These are phyloP conservation scores for Tilletia walkeri DNA, from an alignment of 1,284 basidiomycete species.

Conservation along the genomic window DNA sequence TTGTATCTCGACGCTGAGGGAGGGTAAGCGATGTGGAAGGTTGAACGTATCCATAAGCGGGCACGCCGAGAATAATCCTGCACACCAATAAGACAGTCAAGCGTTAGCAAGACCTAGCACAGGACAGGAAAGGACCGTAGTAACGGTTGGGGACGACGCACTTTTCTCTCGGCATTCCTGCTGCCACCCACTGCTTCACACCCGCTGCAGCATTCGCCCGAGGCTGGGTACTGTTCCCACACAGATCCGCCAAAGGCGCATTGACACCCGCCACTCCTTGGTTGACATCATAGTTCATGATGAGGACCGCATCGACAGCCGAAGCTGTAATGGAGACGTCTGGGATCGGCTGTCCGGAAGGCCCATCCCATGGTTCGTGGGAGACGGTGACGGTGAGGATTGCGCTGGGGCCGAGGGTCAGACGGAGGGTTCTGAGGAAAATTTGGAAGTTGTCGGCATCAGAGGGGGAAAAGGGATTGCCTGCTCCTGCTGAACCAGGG, in stretches of 20 bases:
- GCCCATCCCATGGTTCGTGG: conserved; percentile 30
- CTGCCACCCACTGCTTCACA: conserved; percentile 42
- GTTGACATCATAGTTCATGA: conserved; percentile 52
- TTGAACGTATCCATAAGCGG: conserved; percentile 45
- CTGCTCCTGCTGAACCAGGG: conserved; percentile 7
- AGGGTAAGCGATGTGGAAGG: conserved; percentile 24
- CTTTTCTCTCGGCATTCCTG: conserved; percentile 46
- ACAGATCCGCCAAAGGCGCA: conserved; percentile 45
- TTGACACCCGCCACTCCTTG: conserved; percentile 36
- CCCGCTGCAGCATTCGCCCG: conserved; percentile 37
- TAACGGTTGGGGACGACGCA: background rate
- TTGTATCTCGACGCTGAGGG: conserved; percentile 2
- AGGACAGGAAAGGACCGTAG: background rate
- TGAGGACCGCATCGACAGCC: conserved; percentile 42
- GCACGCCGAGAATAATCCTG: conserved; percentile 42
- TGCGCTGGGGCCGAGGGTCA: background rate
- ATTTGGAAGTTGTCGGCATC: conserved; percentile 46
- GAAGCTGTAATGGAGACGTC: conserved; percentile 34
- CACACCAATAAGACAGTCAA: background rate
- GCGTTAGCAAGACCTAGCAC: background rate
- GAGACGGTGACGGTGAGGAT: conserved; percentile 33
- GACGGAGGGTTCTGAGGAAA: conserved; percentile 26
- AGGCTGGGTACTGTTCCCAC: conserved; percentile 44
- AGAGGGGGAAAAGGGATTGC: conserved; percentile 19
- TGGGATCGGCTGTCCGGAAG: conserved; percentile 32